Base-by-base conservation (phyloP, 306 rosid species). In the Betula pendula region DNA sequence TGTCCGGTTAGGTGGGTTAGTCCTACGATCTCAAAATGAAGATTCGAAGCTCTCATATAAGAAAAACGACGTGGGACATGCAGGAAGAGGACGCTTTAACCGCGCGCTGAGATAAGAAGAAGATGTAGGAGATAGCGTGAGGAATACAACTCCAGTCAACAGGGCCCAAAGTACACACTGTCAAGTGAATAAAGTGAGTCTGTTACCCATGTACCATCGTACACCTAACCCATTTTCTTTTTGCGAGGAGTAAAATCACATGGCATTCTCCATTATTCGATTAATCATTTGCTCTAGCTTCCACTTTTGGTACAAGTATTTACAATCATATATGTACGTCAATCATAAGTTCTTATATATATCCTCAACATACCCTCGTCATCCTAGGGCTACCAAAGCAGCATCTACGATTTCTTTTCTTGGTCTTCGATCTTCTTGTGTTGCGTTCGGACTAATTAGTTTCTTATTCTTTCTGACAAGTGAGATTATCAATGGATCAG, bases 141-240 rank as follows among this genome's bases (percentile, higher is more conserved):
- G 13, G 49, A 82, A 82, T 82, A 90, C 91, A 85, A 85, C 90
- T 84, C 73, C 79, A 45, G 73, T 62, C 47, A 68, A 75, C 40
- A 72, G 81, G 72, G 79, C 53, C 82, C 74, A 45, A 86, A 71
- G 78, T 62, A 77, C 70, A 44, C 25, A 75, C 9, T 79, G 80
- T 75, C 85, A 80, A 78, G 80, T 80, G 88, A 89, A 86, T 87
- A 87, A 89, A 86, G 87, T 49, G 82, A 22, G 47, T 75, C 79
- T 78, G 81, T 79, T 6, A 68, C 78, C 88, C 89, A 84, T 82
- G 77, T 78, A 82, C 68, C 73, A 75, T 67, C 73, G 25, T 47
- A 75, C 82, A 40, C 62, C 35, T 31, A 22, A 25, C 13, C 62
- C 58, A 66, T 71, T 73, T 77, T 66, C 22, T 51, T 71, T 58